A percentile compares a stretch with the other conserved stretches of the same genome.
Evolutionary conservation across 805 yeast genomes (phyloP).

Genomic region (Priceomyces medius): DNA sequence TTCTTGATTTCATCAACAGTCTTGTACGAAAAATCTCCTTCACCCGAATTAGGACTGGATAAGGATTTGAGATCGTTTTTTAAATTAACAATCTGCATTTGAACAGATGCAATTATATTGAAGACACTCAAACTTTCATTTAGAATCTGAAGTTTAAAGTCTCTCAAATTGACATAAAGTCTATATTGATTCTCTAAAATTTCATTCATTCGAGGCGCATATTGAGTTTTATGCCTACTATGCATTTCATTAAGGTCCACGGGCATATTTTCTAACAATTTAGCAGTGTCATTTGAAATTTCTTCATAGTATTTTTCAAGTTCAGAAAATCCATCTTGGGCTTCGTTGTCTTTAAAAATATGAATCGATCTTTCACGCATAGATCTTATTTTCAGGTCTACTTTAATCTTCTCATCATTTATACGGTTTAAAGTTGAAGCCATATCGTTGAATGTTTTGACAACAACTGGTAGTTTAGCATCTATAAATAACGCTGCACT

Average conservation of each 20-base stretch:
- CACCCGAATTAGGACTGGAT: constrained; percentile 15
- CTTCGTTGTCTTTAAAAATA: constrained; percentile 21
- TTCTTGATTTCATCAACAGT: constrained; percentile 26
- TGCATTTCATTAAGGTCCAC: constrained; percentile 19
- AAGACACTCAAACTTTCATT: constrained; percentile 25
- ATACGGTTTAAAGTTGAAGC: constrained; percentile 35
- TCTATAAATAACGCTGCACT: constrained; percentile 28
- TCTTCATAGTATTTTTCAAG: constrained; percentile 4
- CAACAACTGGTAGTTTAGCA: constrained; percentile 28
- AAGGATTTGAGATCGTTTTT: constrained; percentile 27
- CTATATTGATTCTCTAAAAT: constrained; percentile 34
- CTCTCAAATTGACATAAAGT: constrained; percentile 29
- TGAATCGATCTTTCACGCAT: constrained; percentile 38
- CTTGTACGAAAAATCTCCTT: constrained; percentile 14
- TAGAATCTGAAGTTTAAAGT: constrained; percentile 28
- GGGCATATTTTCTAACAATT: constrained; percentile 7
- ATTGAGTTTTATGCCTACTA: constrained; percentile 18
- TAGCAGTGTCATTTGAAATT: constrained; percentile 14
- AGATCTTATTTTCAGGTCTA: constrained; percentile 43
- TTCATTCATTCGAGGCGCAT: constrained; percentile 27
- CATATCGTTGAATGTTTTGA: constrained; percentile 30
- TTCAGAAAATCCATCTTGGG: constrained; percentile 11
- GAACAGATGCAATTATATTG: constrained; percentile 33
- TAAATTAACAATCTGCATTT: constrained; percentile 36
- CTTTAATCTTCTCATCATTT: constrained; percentile 30